Conservation (phyloP, 176 grass and related monocot genomes). For the Triticum urartu region DNA sequence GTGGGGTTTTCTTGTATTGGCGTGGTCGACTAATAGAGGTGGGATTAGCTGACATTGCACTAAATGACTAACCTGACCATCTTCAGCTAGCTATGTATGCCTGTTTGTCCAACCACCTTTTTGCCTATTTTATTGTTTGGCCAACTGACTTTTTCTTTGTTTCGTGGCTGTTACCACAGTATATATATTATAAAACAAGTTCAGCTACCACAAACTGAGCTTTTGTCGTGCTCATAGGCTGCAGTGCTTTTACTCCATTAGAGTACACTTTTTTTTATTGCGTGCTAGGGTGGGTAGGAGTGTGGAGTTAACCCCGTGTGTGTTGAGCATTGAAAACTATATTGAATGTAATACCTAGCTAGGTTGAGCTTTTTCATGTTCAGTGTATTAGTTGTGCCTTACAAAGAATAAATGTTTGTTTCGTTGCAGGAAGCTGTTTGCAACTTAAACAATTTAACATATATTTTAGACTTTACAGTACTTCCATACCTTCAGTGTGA, state of each 20-base stretch:
- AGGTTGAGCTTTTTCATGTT: neutral
- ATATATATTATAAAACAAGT: neutral
- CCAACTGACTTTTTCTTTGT: neutral
- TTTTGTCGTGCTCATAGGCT: neutral
- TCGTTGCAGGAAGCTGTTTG: neutral
- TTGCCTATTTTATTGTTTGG: neutral
- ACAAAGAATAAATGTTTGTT: neutral
- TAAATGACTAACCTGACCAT: neutral
- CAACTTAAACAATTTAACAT: constrained; percentile 4
- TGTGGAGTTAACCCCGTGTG: neutral
- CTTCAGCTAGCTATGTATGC: neutral
- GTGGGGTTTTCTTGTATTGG: constrained; percentile 89
- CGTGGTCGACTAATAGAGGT: constrained; percentile 93
- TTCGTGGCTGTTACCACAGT: neutral
- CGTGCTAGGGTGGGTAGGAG: neutral
- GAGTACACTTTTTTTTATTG: neutral
- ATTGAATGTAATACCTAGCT: constrained; percentile 6
- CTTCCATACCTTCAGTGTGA: neutral
- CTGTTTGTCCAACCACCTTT: neutral
- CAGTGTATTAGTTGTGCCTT: constrained; percentile 18
- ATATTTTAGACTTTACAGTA: neutral
- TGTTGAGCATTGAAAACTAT: constrained; percentile 13
- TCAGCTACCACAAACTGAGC: neutral
- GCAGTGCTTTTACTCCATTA: neutral
- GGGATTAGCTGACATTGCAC: constrained; percentile 4